Percentiles rank a stretch among this genome's conserved stretches.
Conservation (phyloP, 2,329 filamentous ascomycete genomes). For the Trichoderma simmonsii region DNA sequence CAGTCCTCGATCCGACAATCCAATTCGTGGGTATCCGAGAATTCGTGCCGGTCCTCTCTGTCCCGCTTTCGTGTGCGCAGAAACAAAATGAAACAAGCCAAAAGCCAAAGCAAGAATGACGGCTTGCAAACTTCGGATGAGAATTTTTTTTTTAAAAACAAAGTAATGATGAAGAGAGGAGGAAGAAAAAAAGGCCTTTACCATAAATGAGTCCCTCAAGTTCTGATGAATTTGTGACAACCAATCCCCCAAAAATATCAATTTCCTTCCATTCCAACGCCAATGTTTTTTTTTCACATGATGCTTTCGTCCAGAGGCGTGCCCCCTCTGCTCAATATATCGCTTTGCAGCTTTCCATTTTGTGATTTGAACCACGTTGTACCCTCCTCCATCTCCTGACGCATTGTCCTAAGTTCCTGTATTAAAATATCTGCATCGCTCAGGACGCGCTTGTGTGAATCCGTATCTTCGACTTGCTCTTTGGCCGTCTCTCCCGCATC, state of each 20-base stretch:
- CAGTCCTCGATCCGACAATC: not conserved
- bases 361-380: conserved; percentile 47
- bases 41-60: not conserved
- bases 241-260: not conserved
- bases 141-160: not conserved
- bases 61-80: not conserved
- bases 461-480: not conserved
- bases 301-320: conserved; percentile 36
- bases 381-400: conserved; percentile 46
- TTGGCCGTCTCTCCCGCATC: conserved; percentile 18
- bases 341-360: conserved; percentile 41
- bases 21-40: not conserved
- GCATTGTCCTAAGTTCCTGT: conserved; percentile 40
- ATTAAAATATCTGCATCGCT: conserved; percentile 41
- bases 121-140: not conserved
- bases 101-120: not conserved
- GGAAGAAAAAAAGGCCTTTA: conserved; percentile 17
- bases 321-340: conserved; percentile 33
- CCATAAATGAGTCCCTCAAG: conserved; percentile 4
- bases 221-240: not conserved
- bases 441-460: conserved; percentile 40
- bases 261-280: not conserved
- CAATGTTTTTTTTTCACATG: conserved; percentile 22
- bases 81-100: not conserved
- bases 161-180: conserved; percentile 10